phyloP scores from a whole-genome alignment of 805 yeast species.

The Starmera pachycereana region DNA sequence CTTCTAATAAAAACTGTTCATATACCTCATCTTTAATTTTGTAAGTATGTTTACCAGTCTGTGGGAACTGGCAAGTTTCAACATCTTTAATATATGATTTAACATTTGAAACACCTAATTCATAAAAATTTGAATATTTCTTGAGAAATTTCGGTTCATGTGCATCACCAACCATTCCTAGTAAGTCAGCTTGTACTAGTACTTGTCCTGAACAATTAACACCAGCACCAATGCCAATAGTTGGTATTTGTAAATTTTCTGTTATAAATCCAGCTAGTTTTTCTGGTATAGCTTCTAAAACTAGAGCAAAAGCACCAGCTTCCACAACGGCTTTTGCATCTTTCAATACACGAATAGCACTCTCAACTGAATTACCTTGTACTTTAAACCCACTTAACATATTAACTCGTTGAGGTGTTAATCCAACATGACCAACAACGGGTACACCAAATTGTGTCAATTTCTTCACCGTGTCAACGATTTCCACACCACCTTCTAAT shows the following conservation, averaged over 20 bases:
- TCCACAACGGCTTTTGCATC: conserved; percentile 63
- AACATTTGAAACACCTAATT: conserved; percentile 40
- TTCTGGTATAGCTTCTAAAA: conserved; percentile 82
- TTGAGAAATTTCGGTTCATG: conserved; percentile 67
- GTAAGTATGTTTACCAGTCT: conserved; percentile 49
- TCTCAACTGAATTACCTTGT: conserved; percentile 54
- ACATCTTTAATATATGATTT: conserved; percentile 52
- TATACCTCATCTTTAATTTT: conserved; percentile 56
- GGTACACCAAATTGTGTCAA: conserved; percentile 71
- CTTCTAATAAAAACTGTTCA: conserved; percentile 27
- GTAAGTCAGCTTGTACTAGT: conserved; percentile 72
- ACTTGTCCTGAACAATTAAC: conserved; percentile 79
- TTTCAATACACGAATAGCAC: conserved; percentile 46
- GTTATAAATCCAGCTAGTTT: conserved; percentile 60
- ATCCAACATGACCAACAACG: conserved; percentile 83
- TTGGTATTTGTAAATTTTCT: conserved; percentile 50
- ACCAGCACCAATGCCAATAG: conserved; percentile 97
- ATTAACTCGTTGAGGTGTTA: conserved; percentile 82
- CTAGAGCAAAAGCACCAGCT: conserved; percentile 67
- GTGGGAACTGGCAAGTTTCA: conserved; percentile 46
- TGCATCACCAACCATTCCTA: conserved; percentile 56
- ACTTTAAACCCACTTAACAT: conserved; percentile 79
- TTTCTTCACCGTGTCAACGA: conserved; percentile 40
- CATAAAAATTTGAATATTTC: conserved; percentile 44
- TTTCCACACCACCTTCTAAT: conserved; percentile 69